Evolutionary conservation across 805 yeast genomes (phyloP), one percentile per base, ranked within the genome.

Genomic region (Kluyveromyces starmeri): DNA sequence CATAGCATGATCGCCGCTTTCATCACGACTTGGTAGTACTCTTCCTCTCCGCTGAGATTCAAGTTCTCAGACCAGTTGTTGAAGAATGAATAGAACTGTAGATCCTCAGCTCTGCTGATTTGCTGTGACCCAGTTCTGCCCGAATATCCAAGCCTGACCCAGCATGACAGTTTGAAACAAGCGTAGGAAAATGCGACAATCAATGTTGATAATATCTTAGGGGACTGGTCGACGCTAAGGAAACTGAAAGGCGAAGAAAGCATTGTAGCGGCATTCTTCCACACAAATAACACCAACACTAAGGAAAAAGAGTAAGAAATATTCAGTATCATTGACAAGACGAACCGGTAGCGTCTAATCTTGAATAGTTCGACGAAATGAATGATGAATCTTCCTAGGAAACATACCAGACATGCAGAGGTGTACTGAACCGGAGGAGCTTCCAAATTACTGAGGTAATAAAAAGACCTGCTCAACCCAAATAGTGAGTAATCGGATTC

Each of bases 241-340:
- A 30, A 30, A 17, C 5, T 12, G 7, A 13, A 26, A 8, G 22
- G 16, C n/a, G 33, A 20, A 39, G 75, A 50, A 10, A 73, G 54
- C 18, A 78, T 69, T 23, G 26, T n/a, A 6, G 26, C 13, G n/a
- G n/a, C n/a, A 4, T 71, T 65, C 6, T 66, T 51, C 11, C 86
- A 89, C 45, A 79, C 66, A 27, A 60, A 55, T 8, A 61, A 48
- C 2, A 73, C 43, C 20, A 55, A 42, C 2, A 72, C 45, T 50
- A 69, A 71, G 45, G 68, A 78, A 0, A 53, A 41, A 28, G 83
- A 49, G 31, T 79, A 71, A 4, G 62, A 45, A 1, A 70, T 20
- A 3, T 86, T 86, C 27, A 81, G 49, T 1, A 77, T 36, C 2
- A 82, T 54, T 37, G 84, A 78, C 0, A 84, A 76, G 2, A 80